Base-by-base conservation (phyloP, 192 early-diverging fungal genomes). In the Cladochytrium replicatum region DNA sequence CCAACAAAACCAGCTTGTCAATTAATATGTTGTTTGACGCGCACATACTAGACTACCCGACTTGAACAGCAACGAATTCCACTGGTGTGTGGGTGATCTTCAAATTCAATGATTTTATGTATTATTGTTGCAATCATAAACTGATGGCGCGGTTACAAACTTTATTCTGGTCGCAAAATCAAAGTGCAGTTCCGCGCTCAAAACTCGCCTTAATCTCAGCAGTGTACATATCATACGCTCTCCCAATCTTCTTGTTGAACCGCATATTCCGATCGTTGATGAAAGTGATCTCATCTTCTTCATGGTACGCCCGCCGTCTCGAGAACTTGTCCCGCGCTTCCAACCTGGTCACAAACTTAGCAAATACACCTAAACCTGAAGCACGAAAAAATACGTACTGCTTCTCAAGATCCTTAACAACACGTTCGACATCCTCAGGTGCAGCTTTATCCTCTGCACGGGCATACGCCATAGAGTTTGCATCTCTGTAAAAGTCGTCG, bases 251-350 rank as follows among this genome's bases (percentile, higher is more conserved):
- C 55, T 89, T 86, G 80, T 97, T 97, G 67, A 99, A 97, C 15
- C 78, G 68, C 46, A 85, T 87, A 60, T 99, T 99, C 58, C 86
- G 73, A 29, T 99, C 91, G 57, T 97, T 97, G 70, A 99, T 97
- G 66, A 89, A 96, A 9, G 91, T 87, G 46, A 90, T 61, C 32
- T 74, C 87, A 38, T 88, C 87, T 44, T 93, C 93, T 27, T 83
- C 84, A 19, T 85, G 77, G 61, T 85, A 66, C 28, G 61, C 67
- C 23, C 81, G 41, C 72, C 83, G 32, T 77, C 81, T 76, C 13
- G 83, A 86, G 50, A 81, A 80, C 22, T 71, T 77, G 11, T 66
- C 55, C n/a, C 83, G 71, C 28, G 64, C 57, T 9, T 61, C 31
- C 41, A 68, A 77, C 40, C 19, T 37, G 43, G 29, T 21, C 13